A percentile compares a stretch with the other conserved stretches of the same genome.
phyloP scores from a whole-genome alignment of 495 filamentous ascomycete genomes.

The Aspergillus nidulans region DNA sequence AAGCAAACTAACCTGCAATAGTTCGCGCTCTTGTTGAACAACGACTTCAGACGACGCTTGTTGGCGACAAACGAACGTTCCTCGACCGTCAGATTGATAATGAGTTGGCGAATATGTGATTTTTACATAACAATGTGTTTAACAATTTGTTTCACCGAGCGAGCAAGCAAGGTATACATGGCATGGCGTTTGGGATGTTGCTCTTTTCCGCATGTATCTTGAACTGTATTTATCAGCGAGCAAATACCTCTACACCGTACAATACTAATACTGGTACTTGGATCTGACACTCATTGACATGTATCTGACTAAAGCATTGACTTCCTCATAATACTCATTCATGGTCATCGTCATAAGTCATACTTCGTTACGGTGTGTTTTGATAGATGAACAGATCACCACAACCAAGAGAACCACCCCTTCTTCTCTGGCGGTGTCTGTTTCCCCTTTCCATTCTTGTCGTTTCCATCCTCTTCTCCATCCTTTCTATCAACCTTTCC shows the following conservation, averaged over 20 bases:
- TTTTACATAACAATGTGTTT: conserved; percentile 22
- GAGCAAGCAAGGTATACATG: background rate
- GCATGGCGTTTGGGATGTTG: background rate
- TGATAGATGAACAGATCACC: conserved; percentile 2
- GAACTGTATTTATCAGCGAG: conserved; percentile 8
- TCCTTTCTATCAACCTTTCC: background rate
- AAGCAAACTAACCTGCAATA: conserved; percentile 23
- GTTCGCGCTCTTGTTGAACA: conserved; percentile 88
- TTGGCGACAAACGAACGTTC: conserved; percentile 76
- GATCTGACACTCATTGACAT: background rate
- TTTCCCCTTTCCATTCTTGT: conserved; percentile 4
- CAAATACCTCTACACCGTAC: conserved; percentile 3
- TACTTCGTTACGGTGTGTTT: background rate
- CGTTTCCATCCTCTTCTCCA: background rate
- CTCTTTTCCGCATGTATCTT: background rate
- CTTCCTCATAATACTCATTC: background rate
- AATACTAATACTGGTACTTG: background rate
- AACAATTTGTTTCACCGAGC: background rate
- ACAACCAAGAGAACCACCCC: conserved; percentile 37
- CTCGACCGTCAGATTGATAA: conserved; percentile 88
- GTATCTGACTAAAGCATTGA: background rate
- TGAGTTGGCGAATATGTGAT: conserved; percentile 91
- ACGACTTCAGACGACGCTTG: conserved; percentile 78
- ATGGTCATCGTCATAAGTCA: background rate
- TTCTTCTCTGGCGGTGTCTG: conserved; percentile 4